phyloP scores from a whole-genome alignment of 352 stramenopile species.

The Pythium insidiosum region DNA sequence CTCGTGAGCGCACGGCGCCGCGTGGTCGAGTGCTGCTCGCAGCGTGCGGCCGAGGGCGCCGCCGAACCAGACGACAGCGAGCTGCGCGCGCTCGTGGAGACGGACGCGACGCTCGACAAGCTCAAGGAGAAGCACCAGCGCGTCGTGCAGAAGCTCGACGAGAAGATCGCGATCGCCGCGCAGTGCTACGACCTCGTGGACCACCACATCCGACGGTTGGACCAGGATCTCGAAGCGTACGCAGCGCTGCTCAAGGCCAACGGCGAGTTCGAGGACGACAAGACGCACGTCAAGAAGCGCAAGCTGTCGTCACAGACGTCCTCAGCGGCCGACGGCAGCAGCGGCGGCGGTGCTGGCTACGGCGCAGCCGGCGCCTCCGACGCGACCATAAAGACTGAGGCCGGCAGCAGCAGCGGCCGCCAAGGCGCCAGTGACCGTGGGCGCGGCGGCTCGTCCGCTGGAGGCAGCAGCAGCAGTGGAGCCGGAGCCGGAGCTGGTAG shows the following conservation, averaged over 20 bases:
- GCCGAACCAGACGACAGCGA: constrained; percentile 54
- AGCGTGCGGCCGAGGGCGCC: constrained; percentile 25
- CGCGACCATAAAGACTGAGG: constrained; percentile 13
- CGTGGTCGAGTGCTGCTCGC: constrained; percentile 49
- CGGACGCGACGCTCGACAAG: constrained; percentile 31
- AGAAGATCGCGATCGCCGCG: constrained; percentile 82
- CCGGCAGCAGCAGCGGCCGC: constrained; percentile 1
- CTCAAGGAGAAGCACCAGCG: constrained; percentile 55
- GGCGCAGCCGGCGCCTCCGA: constrained; percentile 1
- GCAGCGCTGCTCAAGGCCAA: constrained; percentile 57
- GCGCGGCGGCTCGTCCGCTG: too few species aligned
- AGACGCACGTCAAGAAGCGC: constrained; percentile 39
- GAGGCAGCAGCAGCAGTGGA: too few species aligned
- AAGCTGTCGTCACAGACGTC: constrained; percentile 19
- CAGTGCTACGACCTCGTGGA: constrained; percentile 85
- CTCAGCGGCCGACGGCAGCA: neutral
- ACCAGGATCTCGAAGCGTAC: constrained; percentile 73
- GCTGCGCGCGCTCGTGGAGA: constrained; percentile 54
- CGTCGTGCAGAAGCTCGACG: constrained; percentile 80
- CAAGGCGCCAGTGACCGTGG: too few species aligned
- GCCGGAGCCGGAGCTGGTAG: neutral
- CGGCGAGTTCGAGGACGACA: constrained; percentile 78
- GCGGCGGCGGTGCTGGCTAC: neutral
- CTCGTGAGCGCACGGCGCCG: constrained; percentile 50
- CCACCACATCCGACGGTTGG: constrained; percentile 76